Evolutionary conservation across 78 protist genomes (phyloP), one percentile per base, ranked within the genome.

Genomic region (Dictyostelium citrinum): DNA sequence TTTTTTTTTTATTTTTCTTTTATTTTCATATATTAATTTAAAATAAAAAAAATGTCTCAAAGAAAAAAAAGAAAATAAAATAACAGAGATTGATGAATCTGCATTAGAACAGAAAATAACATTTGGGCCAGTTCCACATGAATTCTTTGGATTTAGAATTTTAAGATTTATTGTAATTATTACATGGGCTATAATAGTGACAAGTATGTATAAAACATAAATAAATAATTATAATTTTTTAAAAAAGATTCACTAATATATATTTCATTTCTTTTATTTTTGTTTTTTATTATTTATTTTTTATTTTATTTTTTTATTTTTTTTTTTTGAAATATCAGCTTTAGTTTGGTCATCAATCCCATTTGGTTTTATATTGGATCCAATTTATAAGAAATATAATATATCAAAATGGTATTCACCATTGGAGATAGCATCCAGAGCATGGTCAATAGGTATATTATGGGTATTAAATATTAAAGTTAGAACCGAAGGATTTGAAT

Each of bases 171-270:
- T 78, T 22, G 84, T 68, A 16, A 35, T 41, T n/a, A 16, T 78
- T 16, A 7, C 51, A 49, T 88, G 84, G 84, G 85, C 61, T 5
- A 37, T 58, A n/a, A 24, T 70, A 67, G 58, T 49, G 14, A 88
- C 93, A 88, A 39, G 88, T 82, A 81, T 12, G 24, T 43, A 29
- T n/a, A n/a, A n/a, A n/a, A n/a, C n/a, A n/a, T n/a, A n/a, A n/a
- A n/a, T n/a, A 49, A 11, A 11, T 31, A 31, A 77, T 77, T 27
- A 14, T 24, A 1, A 55, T 27, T 20, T 51, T 22, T 20, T n/a
- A 51, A 45, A 22, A 45, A 45, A 7, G 0, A 43, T 7, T 45
- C 0, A 45, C 3, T 24, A 45, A 76, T 22, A 41, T 22, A 27
- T 45, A 45, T 16, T 14, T 43, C 6, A 3, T 46, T 17, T 39